Base-by-base conservation (phyloP, 129 eudicot genomes). In the Pseudognaphalium luteoalbum region DNA sequence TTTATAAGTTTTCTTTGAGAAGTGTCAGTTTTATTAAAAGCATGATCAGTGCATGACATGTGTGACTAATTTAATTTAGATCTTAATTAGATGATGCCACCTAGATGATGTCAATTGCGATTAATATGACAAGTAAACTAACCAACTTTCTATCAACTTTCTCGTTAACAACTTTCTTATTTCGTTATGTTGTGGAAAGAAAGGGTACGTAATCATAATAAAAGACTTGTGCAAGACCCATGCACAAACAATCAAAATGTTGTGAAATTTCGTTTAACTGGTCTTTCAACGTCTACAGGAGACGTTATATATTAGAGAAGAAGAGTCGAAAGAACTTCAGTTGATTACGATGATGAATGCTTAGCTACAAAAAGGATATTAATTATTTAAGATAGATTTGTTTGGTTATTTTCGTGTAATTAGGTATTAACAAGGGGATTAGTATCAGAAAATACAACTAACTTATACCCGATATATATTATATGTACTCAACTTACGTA, bases 141-240 rank as follows among this genome's bases (percentile, higher is more conserved):
- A 37, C 41, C 71, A 35, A 35, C 54, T 71, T 71, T 71, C 75
- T 17, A 32, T 32, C 52, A 71, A 54, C 66, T 32, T 71, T 51
- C 76, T 71, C 47, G 9, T 11, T 52, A 17, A 17, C 30, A 52
- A 39, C 19, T 71, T 20, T 32, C 1, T 6, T 54, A 19, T 12
- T 17, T 54, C 22, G 17, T 4, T 16, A 54, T 52, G 59, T 4
- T 16, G 60, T 54, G 60, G 25, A 54, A 54, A 54, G 60, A 16
- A 54, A n/a, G 25, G 19, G 22, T 54, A 54, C 20, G 20, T n/a
- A 54, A 14, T 54, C 21, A 12, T 39, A 25, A 59, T 6, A 20
- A 59, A 59, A 59, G 65, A 59, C 65, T 59, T 59, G 37, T 21
- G 10, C 21, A 69, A 37, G 73, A 59, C 2, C 65, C 30, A 58